These are phyloP conservation scores for Leishmania tarentolae DNA, from an alignment of 208 protist genomes.

Conservation along the genomic window DNA sequence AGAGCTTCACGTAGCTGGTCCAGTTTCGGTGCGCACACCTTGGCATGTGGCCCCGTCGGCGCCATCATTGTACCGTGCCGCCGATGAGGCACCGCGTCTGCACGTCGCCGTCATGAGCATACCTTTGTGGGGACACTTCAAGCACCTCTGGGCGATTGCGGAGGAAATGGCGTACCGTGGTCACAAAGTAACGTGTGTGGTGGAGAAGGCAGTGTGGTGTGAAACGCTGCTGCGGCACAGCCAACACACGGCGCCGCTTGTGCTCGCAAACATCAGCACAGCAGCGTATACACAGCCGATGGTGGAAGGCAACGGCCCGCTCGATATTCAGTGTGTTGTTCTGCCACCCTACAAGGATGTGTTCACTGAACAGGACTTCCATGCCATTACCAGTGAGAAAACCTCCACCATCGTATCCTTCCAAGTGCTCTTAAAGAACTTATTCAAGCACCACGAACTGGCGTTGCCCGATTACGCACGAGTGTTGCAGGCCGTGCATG, in stretches of 20 bases:
- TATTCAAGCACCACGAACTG: conserved; percentile 41
- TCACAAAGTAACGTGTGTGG: conserved; percentile 53
- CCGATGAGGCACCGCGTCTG: conserved; percentile 37
- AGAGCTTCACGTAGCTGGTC: neutral
- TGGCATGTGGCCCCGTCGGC: conserved; percentile 18
- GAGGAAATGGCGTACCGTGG: conserved; percentile 52
- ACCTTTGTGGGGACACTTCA: conserved; percentile 52
- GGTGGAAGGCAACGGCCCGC: neutral
- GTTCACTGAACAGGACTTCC: conserved; percentile 29
- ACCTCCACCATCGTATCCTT: conserved; percentile 13
- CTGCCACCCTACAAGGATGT: conserved; percentile 24
- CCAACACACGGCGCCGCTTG: conserved; percentile 11
- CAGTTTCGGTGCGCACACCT: neutral
- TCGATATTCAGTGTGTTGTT: conserved; percentile 39
- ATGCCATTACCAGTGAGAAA: conserved; percentile 12
- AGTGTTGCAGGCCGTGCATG: conserved; percentile 25
- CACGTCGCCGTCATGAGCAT: conserved; percentile 55
- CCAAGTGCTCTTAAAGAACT: conserved; percentile 24
- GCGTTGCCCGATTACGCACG: conserved; percentile 38
- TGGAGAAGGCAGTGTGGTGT: conserved; percentile 52
- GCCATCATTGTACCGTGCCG: conserved; percentile 28
- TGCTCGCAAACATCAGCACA: conserved; percentile 3
- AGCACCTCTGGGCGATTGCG: conserved; percentile 41
- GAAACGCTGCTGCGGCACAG: conserved; percentile 17
- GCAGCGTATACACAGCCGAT: neutral